Evolutionary conservation across 306 rosid species (phyloP), one percentile per base, ranked within the genome.

Genomic region (Cucurbita maxima): DNA sequence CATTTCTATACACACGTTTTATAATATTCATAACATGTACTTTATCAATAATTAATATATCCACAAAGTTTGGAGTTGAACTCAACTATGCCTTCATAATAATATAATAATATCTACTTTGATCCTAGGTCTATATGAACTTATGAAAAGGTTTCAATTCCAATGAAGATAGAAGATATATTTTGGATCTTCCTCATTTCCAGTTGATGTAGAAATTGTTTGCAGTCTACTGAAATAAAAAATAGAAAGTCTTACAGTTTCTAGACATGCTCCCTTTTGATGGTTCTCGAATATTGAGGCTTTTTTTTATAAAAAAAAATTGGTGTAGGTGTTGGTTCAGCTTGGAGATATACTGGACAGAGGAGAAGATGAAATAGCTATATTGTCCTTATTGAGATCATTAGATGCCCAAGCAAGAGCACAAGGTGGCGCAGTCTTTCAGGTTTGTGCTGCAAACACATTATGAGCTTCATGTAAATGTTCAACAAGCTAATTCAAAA

Each of bases 331-430:
- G 50, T 76, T 94, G 83, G 64, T 94, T 84, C 99, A 94, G 82
- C 91, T 94, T 55, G 99, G 99, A 64, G 99, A 94, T 83, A 82
- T 91, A 81, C 89, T 94, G 59, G 99, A 94, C 67, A 89, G 97
- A 78, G 99, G 99, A 61, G 95, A 91, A 71, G 96, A 91, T 83
- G 99, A 94, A 79, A 89, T 94, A 58, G 97, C 97, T 15, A 94
- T 91, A 84, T 72, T 94, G 73, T 94, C 99, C 60, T 82, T 91
- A 86, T 84, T 94, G 41, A 80, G 88, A 72, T 94, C 97, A 37
- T 85, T 94, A 81, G 91, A 91, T 58, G 83, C 78, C 61, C 97
- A 91, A 77, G 97, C 99, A 41, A 87, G 86, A 85, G 88, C 82
- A 18, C 74, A 84, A 72, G 96, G 99, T 34, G 99, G 99, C 73